phyloP scores from a whole-genome alignment of 2,329 filamentous ascomycete species.

The Cryphonectria nitschkei region DNA sequence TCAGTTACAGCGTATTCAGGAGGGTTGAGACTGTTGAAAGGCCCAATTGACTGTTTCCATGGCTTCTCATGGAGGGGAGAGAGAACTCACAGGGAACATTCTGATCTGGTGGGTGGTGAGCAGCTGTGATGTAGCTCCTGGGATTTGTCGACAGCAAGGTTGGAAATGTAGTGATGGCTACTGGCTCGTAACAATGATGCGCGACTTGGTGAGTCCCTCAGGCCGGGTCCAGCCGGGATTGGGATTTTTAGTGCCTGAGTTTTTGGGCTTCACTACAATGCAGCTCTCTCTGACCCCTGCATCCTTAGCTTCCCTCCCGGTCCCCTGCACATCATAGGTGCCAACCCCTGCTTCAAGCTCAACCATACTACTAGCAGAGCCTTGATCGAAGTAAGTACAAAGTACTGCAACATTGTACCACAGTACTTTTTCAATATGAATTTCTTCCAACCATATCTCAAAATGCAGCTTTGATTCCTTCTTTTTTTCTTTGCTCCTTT shows the following conservation, averaged over 20 bases:
- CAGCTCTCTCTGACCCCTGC: constrained; percentile 11
- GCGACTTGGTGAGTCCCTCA: constrained; percentile 19
- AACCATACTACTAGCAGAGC: neutral
- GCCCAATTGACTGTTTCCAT: constrained; percentile 6
- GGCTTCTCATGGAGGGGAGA: neutral
- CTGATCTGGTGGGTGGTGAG: constrained; percentile 32
- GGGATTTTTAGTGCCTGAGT: constrained; percentile 26
- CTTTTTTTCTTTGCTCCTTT: neutral
- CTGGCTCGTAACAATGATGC: constrained; percentile 25
- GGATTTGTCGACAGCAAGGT: constrained; percentile 33
- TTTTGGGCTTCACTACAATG: neutral
- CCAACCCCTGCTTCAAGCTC: constrained; percentile 10
- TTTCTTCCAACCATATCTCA: neutral
- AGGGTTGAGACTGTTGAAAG: neutral
- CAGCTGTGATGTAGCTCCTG: constrained; percentile 33
- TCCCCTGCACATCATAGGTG: neutral
- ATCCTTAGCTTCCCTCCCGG: constrained; percentile 2
- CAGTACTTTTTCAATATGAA: neutral
- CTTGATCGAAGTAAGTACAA: too few relatives aligned
- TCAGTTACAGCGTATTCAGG: constrained; percentile 36
- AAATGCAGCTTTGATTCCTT: neutral
- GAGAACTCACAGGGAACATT: constrained; percentile 36
- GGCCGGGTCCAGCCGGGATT: constrained; percentile 28
- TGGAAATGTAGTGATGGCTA: constrained; percentile 27
- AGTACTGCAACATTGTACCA: neutral